Evolutionary conservation across 805 yeast species (phyloP).

Genomic region (Wickerhamomyces alni): DNA sequence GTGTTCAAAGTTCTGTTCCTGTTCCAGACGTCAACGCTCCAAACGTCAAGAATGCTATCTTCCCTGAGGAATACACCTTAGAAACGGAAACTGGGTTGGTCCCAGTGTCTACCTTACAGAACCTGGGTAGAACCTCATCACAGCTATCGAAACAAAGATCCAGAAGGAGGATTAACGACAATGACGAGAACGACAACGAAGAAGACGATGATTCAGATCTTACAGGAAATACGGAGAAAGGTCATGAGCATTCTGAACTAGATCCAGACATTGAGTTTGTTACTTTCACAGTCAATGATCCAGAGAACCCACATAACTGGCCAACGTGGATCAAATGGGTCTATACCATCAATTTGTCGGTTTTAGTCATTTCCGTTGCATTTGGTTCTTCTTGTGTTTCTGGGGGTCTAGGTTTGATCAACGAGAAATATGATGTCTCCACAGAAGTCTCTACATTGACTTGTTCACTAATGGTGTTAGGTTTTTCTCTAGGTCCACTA

Average conservation of each 20-base stretch:
- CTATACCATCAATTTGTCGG: constrained; percentile 63
- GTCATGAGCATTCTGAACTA: constrained; percentile 14
- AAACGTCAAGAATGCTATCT: constrained; percentile 55
- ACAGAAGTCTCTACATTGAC: constrained; percentile 73
- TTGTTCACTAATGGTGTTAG: constrained; percentile 83
- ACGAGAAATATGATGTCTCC: constrained; percentile 62
- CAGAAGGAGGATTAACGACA: constrained; percentile 22
- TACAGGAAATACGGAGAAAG: background rate
- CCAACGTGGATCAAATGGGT: constrained; percentile 44
- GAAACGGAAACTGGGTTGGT: constrained; percentile 89
- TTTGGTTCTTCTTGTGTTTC: constrained; percentile 90
- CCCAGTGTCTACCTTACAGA: constrained; percentile 65
- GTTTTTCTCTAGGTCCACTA: constrained; percentile 82
- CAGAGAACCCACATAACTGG: constrained; percentile 92
- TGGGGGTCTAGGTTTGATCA: constrained; percentile 70
- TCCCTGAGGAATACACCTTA: constrained; percentile 88
- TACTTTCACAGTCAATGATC: constrained; percentile 73
- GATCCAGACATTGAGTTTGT: constrained; percentile 79
- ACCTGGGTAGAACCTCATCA: constrained; percentile 50
- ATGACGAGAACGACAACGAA: constrained; percentile 20
- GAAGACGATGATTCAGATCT: constrained; percentile 20
- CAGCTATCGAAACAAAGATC: constrained; percentile 32
- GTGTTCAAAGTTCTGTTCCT: constrained; percentile 50
- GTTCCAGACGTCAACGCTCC: constrained; percentile 54
- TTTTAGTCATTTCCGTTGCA: constrained; percentile 82